Evolutionary conservation across 495 filamentous ascomycete genomes (phyloP).

Genomic region (Penicillium waksmanii): DNA sequence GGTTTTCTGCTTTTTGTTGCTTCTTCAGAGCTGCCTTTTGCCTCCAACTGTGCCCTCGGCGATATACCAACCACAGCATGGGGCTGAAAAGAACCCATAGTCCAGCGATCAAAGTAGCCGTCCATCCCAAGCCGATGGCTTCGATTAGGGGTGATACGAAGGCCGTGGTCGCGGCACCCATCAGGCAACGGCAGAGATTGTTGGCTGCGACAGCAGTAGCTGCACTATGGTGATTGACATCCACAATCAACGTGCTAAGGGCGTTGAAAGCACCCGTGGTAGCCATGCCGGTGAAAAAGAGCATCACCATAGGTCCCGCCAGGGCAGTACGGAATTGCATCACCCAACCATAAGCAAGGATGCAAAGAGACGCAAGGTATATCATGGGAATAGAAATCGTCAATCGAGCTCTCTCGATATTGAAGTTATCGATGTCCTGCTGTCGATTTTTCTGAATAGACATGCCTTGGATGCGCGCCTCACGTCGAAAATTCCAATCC

Average conservation of each 20-base stretch:
- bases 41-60: constrained; percentile 42
- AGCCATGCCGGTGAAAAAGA: constrained; percentile 46
- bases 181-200: constrained; percentile 50
- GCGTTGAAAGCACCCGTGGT: constrained; percentile 33
- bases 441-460: constrained; percentile 42
- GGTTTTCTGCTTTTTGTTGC: background rate
- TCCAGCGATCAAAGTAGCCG: constrained; percentile 43
- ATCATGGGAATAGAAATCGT: constrained; percentile 40
- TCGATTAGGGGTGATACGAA: constrained; percentile 45
- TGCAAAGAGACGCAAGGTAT: constrained; percentile 28
- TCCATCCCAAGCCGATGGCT: constrained; percentile 53
- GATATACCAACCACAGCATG: constrained; percentile 38
- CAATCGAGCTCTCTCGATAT: constrained; percentile 43
- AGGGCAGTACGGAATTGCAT: constrained; percentile 40
- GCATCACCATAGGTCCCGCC: constrained; percentile 40
- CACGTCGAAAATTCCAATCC: constrained; percentile 48
- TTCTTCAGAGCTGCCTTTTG: constrained; percentile 9
- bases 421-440: constrained; percentile 42
- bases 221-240: constrained; percentile 43
- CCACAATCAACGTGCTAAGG: constrained; percentile 48
- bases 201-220: constrained; percentile 52
- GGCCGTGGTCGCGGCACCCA: constrained; percentile 48
- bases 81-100: constrained; percentile 35
- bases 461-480: constrained; percentile 34
- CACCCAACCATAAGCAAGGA: constrained; percentile 54